Evolutionary conservation across 768 basidiomycete genomes (phyloP), one percentile per base, ranked within the genome.

Genomic region (Boletus bicolor): DNA sequence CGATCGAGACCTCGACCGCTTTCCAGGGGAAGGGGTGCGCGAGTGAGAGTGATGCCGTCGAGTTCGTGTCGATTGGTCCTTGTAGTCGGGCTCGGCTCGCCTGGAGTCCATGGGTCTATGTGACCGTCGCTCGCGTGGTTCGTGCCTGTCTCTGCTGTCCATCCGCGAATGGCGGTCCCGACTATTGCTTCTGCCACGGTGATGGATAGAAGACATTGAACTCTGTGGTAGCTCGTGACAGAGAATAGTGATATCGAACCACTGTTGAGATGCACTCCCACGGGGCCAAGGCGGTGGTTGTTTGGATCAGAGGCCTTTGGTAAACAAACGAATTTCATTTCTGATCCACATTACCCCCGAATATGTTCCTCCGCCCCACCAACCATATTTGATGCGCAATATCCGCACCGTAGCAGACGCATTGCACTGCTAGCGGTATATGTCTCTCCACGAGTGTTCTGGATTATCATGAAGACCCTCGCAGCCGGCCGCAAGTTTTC

Each of bases 271-370:
- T 51, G 32, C 14, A 38, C 17, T 50, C 50, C 44, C 38, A 51
- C 45, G 19, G 14, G 8, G 36, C 43, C 28, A 41, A 35, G 21
- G 21, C 21, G 21, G 39, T 30, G 56, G 42, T 66, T 68, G 68
- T 71, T 68, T 68, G 68, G 65, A 62, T 52, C 58, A 28, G n/a
- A 64, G 41, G 69, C 53, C 37, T 57, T 65, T 60, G 62, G 54
- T 41, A 68, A 68, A 68, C 69, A 71, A 68, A 43, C 45, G 32
- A 60, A 41, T 19, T 39, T 51, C 46, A 42, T 51, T 21, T 53
- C 15, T 35, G 48, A 67, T 53, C 63, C 65, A 63, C 64, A 42
- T 54, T 24, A 45, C 17, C 24, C 1, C 64, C 65, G 65, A 67
- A 39, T 53, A 66, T 42, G 54, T 44, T 41, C 52, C 30, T 41